Conservation (phyloP, 495 filamentous ascomycete genomes). For the Apodospora peruviana region DNA sequence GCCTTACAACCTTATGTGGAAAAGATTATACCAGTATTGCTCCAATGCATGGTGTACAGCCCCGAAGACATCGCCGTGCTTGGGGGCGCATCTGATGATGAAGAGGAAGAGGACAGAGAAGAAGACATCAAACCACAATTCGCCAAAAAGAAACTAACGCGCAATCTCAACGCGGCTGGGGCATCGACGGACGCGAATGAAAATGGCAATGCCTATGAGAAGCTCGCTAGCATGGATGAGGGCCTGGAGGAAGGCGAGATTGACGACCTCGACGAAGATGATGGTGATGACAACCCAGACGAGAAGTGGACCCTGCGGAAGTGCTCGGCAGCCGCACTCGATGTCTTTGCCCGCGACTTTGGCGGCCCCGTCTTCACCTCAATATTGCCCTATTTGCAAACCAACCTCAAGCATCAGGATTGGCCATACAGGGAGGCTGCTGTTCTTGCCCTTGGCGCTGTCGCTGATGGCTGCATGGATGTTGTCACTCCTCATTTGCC, state of each 20-base stretch:
- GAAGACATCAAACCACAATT: constrained; percentile 93
- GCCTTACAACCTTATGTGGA: constrained; percentile 69
- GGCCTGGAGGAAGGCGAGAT: constrained; percentile 88
- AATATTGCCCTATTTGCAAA: constrained; percentile 86
- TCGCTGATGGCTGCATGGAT: constrained; percentile 90
- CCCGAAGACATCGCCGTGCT: constrained; percentile 86
- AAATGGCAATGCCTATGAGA: constrained; percentile 45
- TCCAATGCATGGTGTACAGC: constrained; percentile 94
- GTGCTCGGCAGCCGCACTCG: constrained; percentile 92
- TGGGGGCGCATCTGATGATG: constrained; percentile 80
- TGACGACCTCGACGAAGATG: constrained; percentile 53
- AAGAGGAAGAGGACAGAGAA: constrained; percentile 81
- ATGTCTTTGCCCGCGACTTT: constrained; percentile 90
- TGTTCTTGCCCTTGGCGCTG: constrained; percentile 89
- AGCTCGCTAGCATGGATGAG: constrained; percentile 53
- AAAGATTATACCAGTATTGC: constrained; percentile 83
- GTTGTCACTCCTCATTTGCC: constrained; percentile 87
- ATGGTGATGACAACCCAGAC: constrained; percentile 73
- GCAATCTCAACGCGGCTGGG: constrained; percentile 44
- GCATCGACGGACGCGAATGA: constrained; percentile 46
- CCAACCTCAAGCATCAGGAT: constrained; percentile 79
- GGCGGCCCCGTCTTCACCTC: constrained; percentile 81
- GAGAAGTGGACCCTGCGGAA: constrained; percentile 95
- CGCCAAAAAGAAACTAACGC: constrained; percentile 59
- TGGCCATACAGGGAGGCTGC: constrained; percentile 94